phyloP scores from a whole-genome alignment of 371 early-diverging fungal species.

The Amoeboaphelidium protococcarum region DNA sequence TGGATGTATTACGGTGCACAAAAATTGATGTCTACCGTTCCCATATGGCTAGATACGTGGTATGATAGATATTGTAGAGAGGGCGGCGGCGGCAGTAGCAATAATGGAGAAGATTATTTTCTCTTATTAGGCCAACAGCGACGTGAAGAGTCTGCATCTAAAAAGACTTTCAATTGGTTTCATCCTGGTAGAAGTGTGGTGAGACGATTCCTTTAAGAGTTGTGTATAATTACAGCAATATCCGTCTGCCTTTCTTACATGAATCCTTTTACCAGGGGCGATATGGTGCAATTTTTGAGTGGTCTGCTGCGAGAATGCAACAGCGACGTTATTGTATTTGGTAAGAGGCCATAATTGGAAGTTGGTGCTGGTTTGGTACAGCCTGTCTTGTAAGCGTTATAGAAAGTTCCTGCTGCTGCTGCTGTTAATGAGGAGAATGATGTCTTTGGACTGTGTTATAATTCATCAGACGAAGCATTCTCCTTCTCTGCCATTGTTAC shows the following conservation, averaged over 20 bases:
- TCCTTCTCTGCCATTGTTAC: no score
- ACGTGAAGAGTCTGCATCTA: not conserved
- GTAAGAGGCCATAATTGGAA: no score
- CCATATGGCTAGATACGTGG: no score
- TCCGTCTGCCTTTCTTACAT: not conserved
- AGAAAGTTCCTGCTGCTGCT: not conserved
- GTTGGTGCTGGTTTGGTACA: no score
- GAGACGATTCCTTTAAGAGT: not conserved
- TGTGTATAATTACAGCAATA: not conserved
- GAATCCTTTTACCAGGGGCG: not conserved
- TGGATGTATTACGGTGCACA: no score
- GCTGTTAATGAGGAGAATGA: not conserved
- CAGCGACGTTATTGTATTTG: no score
- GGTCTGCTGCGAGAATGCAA: not conserved
- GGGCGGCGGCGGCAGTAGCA: no score
- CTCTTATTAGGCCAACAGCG: not conserved
- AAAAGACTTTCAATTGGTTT: not conserved
- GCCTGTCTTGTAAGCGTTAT: no score
- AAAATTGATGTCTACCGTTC: no score
- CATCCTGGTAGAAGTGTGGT: not conserved
- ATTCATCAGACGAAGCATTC: not conserved
- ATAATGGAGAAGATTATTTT: not conserved
- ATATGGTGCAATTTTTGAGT: not conserved
- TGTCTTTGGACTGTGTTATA: not conserved
- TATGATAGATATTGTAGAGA: no score